These are phyloP conservation scores for Penicillium sp. DNA, from an alignment of 2,329 filamentous ascomycete genomes.

Conservation along the genomic window DNA sequence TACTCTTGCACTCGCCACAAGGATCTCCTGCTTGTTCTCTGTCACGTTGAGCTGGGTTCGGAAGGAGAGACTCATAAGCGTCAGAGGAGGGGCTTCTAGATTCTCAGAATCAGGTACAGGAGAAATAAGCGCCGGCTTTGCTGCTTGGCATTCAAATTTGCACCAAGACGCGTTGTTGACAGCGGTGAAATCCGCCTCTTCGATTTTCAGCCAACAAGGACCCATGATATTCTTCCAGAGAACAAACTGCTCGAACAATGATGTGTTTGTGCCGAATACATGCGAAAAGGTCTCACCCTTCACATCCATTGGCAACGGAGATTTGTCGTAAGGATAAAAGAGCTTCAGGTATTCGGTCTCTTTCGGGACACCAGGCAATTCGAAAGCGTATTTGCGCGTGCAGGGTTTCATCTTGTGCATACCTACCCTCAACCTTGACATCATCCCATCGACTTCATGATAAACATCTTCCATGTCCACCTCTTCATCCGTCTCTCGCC, in stretches of 20 bases:
- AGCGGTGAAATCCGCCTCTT: conserved; percentile 70
- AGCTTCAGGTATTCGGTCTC: conserved; percentile 88
- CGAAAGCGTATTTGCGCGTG: conserved; percentile 89
- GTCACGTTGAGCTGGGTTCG: conserved; percentile 81
- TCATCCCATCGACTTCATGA: conserved; percentile 74
- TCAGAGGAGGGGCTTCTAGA: conserved; percentile 74
- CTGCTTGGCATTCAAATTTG: conserved; percentile 80
- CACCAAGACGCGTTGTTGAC: conserved; percentile 93
- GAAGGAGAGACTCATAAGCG: conserved; percentile 88
- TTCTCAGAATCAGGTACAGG: conserved; percentile 68
- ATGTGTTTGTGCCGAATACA: conserved; percentile 86
- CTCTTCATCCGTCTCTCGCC: conserved; percentile 63
- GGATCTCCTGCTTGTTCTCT: conserved; percentile 91
- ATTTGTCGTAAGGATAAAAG: conserved; percentile 84
- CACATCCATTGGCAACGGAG: conserved; percentile 60
- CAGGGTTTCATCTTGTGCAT: conserved; percentile 92
- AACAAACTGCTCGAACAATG: conserved; percentile 94
- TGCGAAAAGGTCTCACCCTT: conserved; percentile 85
- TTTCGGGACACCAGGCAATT: conserved; percentile 74
- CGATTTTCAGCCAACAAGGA: conserved; percentile 90
- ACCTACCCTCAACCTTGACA: conserved; percentile 74
- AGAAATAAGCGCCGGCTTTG: conserved; percentile 66
- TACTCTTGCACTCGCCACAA: conserved; percentile 80
- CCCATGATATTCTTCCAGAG: conserved; percentile 99
- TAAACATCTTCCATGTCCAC: conserved; percentile 85